Evolutionary conservation across 208 protist species (phyloP).

Genomic region (Crithidia brevicula): DNA sequence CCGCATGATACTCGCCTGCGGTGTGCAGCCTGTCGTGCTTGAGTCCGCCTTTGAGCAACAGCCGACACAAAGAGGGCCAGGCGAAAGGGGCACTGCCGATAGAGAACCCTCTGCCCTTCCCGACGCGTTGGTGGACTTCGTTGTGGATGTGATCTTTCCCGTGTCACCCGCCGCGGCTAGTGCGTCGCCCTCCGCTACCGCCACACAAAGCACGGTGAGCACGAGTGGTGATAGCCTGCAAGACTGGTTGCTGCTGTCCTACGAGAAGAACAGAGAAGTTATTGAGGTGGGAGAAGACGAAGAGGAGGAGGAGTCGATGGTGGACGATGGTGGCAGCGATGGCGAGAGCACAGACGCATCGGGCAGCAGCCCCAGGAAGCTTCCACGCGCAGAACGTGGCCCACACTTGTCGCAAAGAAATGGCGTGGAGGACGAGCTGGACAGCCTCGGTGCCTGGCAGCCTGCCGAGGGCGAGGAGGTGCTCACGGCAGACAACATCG

Average conservation of each 20-base stretch:
- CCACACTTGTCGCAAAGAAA: background rate
- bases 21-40: constrained; percentile 65
- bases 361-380: background rate
- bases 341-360: background rate
- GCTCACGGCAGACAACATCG: constrained; percentile 79
- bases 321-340: constrained; percentile 5
- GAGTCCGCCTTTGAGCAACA: constrained; percentile 34
- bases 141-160: constrained; percentile 88
- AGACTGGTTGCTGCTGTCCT: constrained; percentile 82
- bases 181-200: background rate
- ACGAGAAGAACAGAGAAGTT: constrained; percentile 68
- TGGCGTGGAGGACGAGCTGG: constrained; percentile 5
- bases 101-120: constrained; percentile 11
- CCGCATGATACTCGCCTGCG: constrained; percentile 67
- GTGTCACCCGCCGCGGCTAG: constrained; percentile 9
- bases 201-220: constrained; percentile 4
- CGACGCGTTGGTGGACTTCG: constrained; percentile 70
- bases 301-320: constrained; percentile 3
- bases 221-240: constrained; percentile 20
- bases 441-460: constrained; percentile 36
- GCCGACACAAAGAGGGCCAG: background rate
- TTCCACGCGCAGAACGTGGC: background rate
- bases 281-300: constrained; percentile 51
- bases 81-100: background rate
- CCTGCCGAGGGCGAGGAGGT: constrained; percentile 56